Evolutionary conservation across 257 asterid genomes (phyloP).

Genomic region (Marsdenia floribunda): DNA sequence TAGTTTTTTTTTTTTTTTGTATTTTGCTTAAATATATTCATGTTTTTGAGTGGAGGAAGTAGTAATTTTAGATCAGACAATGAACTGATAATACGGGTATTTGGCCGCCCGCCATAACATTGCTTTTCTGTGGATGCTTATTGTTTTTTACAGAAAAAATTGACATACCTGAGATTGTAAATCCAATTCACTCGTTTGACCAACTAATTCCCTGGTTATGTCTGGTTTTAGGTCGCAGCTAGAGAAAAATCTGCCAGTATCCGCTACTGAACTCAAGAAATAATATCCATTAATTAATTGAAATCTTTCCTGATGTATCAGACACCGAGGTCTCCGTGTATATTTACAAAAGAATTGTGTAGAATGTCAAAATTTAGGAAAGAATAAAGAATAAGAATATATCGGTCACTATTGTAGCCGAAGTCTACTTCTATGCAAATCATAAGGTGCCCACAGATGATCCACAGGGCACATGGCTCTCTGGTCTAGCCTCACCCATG

Average conservation of each 20-base stretch:
- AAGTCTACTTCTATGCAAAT: slow-evolving; percentile 18
- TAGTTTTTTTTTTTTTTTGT: too few relatives aligned
- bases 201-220: not conserved
- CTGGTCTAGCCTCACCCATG: slow-evolving; percentile 68
- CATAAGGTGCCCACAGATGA: slow-evolving; percentile 60
- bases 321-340: not conserved
- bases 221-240: not conserved
- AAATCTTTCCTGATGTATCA: too few relatives aligned
- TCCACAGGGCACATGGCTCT: slow-evolving; percentile 57
- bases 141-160: too few relatives aligned
- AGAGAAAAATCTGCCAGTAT: not conserved
- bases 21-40: too few relatives aligned
- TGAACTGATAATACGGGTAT: too few relatives aligned
- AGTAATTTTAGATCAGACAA: too few relatives aligned
- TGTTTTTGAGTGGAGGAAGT: too few relatives aligned
- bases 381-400: slow-evolving; percentile 5
- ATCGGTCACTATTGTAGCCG: not conserved
- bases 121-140: too few relatives aligned
- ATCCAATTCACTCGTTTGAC: too few relatives aligned
- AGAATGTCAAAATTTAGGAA: not conserved
- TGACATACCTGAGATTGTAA: too few relatives aligned
- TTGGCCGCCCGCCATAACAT: too few relatives aligned
- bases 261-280: not conserved
- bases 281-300: not conserved
- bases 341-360: slow-evolving; percentile 8